Percentiles rank a stretch among this genome's conserved stretches.
These are phyloP conservation scores for Botrytis squamosa DNA, from an alignment of 2,329 filamentous ascomycete genomes.

Conservation along the genomic window DNA sequence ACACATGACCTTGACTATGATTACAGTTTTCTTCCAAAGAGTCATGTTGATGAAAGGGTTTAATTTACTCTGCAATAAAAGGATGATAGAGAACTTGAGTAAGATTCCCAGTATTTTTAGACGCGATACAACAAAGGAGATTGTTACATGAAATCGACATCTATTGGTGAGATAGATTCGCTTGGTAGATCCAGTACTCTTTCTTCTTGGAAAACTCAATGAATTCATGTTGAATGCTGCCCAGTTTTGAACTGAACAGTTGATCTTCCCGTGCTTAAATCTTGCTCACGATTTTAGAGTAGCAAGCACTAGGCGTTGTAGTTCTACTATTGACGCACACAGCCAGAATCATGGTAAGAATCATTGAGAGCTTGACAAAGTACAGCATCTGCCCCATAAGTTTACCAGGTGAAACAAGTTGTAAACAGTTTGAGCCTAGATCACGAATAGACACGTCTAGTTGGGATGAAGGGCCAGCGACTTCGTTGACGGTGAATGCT, in stretches of 20 bases:
- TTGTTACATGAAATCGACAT: neutral
- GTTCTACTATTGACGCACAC: neutral
- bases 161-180: neutral
- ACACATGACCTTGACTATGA: neutral
- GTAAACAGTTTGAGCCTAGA: neutral
- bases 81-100: neutral
- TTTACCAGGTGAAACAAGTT: neutral
- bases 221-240: neutral
- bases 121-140: neutral
- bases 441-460: neutral
- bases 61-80: neutral
- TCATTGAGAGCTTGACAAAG: neutral
- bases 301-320: neutral
- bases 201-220: neutral
- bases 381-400: neutral
- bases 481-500: neutral
- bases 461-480: neutral
- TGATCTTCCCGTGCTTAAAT: neutral
- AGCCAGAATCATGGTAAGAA: neutral
- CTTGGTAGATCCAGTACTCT: neutral
- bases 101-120: neutral
- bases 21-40: neutral
- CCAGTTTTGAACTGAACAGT: neutral
- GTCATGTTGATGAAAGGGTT: neutral
- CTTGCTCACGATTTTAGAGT: neutral